phyloP scores from a whole-genome alignment of 768 basidiomycete species.

The Suillus hirtellus region DNA sequence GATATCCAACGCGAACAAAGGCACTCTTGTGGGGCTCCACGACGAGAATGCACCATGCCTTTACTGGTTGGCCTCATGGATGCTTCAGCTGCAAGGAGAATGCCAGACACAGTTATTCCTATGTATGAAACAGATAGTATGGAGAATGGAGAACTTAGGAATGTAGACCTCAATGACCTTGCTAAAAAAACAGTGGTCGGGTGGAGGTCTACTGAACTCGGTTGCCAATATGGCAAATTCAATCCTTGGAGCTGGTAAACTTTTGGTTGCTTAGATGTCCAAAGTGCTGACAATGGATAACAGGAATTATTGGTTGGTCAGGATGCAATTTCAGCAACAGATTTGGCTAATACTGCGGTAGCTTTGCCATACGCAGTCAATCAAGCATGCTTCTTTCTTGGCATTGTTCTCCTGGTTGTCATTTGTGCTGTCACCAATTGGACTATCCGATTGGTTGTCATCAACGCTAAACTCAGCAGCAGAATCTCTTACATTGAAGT shows the following conservation, averaged over 20 bases:
- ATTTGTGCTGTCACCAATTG: conserved; percentile 88
- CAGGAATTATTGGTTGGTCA: conserved; percentile 72
- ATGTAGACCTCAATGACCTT: conserved; percentile 58
- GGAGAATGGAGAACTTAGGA: too few relatives aligned
- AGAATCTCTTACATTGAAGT: conserved; percentile 90
- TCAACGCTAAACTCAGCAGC: conserved; percentile 95
- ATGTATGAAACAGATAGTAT: too few relatives aligned
- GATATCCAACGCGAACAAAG: conserved; percentile 32
- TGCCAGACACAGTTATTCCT: too few relatives aligned
- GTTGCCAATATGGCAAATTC: conserved; percentile 96
- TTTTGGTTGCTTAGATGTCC: conserved; percentile 12
- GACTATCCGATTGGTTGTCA: conserved; percentile 95
- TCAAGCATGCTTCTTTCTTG: conserved; percentile 92
- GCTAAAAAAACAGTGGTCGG: conserved; percentile 61
- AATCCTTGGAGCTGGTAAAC: conserved; percentile 86
- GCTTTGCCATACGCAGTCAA: conserved; percentile 93
- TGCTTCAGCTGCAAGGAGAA: too few relatives aligned
- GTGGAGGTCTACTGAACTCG: conserved; percentile 77
- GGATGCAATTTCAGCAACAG: conserved; percentile 3
- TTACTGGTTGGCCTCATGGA: too few relatives aligned
- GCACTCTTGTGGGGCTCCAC: conserved; percentile 25
- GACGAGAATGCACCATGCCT: conserved; percentile 42
- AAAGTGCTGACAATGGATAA: conserved; percentile 15
- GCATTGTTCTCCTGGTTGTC: conserved; percentile 76
- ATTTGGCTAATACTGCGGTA: conserved; percentile 29